phyloP scores from a whole-genome alignment of 768 basidiomycete genomes.

The Termitomyces sp. region DNA sequence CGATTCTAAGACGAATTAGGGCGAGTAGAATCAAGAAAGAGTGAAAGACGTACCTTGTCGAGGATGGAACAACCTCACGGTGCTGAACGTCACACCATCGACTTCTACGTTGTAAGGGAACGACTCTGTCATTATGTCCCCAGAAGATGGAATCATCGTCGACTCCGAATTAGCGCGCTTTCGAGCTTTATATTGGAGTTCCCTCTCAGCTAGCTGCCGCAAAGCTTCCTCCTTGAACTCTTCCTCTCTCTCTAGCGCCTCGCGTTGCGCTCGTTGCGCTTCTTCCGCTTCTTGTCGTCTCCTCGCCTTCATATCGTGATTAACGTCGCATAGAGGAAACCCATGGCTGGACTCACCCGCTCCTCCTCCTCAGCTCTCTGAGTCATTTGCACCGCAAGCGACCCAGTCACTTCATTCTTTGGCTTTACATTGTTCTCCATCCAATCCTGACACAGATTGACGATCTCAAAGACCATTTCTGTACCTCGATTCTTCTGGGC shows the following conservation, averaged over 20 bases:
- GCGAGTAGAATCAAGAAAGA: neutral
- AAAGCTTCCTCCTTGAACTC: constrained; percentile 65
- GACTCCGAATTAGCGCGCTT: constrained; percentile 21
- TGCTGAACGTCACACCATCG: constrained; percentile 52
- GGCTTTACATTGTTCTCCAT: constrained; percentile 51
- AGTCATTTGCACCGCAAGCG: constrained; percentile 76
- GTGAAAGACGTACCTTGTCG: constrained; percentile 43
- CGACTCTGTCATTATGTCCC: constrained; percentile 53
- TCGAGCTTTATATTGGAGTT: constrained; percentile 49
- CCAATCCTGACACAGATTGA: constrained; percentile 70
- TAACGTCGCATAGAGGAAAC: neutral
- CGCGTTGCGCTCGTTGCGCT: constrained; percentile 45
- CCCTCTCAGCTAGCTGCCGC: constrained; percentile 49
- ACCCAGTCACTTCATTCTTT: constrained; percentile 55
- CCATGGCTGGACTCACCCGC: constrained; percentile 33
- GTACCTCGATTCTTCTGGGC: constrained; percentile 60
- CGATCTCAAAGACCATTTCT: constrained; percentile 81
- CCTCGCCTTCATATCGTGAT: constrained; percentile 37
- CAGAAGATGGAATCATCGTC: constrained; percentile 28
- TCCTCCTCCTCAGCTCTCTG: constrained; percentile 68
- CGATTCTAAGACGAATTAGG: constrained; percentile 34
- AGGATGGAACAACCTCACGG: constrained; percentile 70
- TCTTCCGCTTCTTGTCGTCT: constrained; percentile 52
- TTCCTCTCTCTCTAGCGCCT: constrained; percentile 56
- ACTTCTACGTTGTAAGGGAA: constrained; percentile 55